Evolutionary conservation across 2,329 filamentous ascomycete genomes (phyloP), one percentile per base, ranked within the genome.

Genomic region (Colletotrichum chrysophilum): DNA sequence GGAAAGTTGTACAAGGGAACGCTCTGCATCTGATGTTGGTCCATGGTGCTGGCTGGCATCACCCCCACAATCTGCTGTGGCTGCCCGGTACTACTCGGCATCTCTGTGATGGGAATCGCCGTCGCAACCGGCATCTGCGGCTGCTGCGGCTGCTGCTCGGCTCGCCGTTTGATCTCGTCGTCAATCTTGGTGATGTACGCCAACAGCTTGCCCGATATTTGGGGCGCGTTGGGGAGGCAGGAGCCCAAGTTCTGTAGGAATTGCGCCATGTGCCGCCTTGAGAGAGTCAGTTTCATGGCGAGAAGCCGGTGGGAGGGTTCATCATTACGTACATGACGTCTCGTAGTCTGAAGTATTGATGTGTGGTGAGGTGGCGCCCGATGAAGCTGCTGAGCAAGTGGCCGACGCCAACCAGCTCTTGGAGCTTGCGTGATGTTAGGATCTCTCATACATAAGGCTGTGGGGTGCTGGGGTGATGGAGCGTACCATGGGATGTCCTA

Each of bases 341-440:
- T 12, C 77, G 60, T 2, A 78, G 68, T 24, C 75, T 71, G 7
- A 70, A 74, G n/a, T 77, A 77, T 26, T 78, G 75, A 32, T 55
- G 36, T 4, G 76, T 58, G 5, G 60, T 34, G 13, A 78, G 60
- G 13, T 77, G 75, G 18, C 77, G 75, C 18, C 68, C 76, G 64
- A 77, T 78, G 69, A 78, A 78, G 36, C 75, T 78, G 14, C 75
- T 77, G 32, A 78, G 55, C 30, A 78, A 24, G 36, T 78, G 77
- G 21, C 75, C 77, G 7, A 78, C 77, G 3, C 77, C 77, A 5
- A 73, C 75, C 32, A 78, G 52, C n/a, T 78, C 77, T 68, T 78
- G 77, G 5, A 78, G 69, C 76, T 77, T 12, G 34, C 4, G n/a
- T 2, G 38, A 1, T 26, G 5, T 77, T 7, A 76, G 67, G n/a